A percentile compares a stretch with the other conserved stretches of the same genome.
Conservation (phyloP, 2,329 filamentous ascomycete species). For the Chaetomiaceae sp. region DNA sequence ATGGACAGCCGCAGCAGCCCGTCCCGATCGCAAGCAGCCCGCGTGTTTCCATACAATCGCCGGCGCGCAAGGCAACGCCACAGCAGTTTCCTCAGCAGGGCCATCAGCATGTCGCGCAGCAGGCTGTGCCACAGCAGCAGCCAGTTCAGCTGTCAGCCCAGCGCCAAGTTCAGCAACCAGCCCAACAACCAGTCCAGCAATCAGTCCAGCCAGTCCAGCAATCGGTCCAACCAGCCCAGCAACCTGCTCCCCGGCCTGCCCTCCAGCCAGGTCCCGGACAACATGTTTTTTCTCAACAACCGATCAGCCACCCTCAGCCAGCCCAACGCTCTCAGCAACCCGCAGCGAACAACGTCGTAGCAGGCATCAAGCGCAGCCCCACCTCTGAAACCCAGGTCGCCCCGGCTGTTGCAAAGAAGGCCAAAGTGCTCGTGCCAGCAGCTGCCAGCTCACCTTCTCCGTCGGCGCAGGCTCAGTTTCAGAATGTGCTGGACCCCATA, state of each 20-base stretch:
- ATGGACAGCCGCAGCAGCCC: constrained; percentile 18
- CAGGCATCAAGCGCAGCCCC: constrained; percentile 16
- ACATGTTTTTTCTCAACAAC: constrained; percentile 1
- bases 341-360: neutral
- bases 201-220: constrained; percentile 10
- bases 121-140: constrained; percentile 12
- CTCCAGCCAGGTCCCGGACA: constrained; percentile 1
- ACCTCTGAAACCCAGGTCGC: constrained; percentile 12
- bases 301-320: constrained; percentile 3
- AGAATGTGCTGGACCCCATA: neutral
- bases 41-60: constrained; percentile 10
- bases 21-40: constrained; percentile 13
- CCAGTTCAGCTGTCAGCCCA: neutral
- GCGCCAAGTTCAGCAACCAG: neutral
- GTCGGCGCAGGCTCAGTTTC: neutral
- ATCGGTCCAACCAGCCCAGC: neutral
- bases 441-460: neutral
- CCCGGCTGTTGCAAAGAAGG: constrained; percentile 20
- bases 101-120: constrained; percentile 20
- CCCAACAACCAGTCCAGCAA: neutral
- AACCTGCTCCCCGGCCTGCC: neutral
- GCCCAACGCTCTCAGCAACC: constrained; percentile 6
- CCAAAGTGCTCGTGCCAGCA: constrained; percentile 9
- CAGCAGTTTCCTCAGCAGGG: constrained; percentile 24
- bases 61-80: constrained; percentile 8